phyloP scores from a whole-genome alignment of 768 basidiomycete genomes.

The Serendipita indica region DNA sequence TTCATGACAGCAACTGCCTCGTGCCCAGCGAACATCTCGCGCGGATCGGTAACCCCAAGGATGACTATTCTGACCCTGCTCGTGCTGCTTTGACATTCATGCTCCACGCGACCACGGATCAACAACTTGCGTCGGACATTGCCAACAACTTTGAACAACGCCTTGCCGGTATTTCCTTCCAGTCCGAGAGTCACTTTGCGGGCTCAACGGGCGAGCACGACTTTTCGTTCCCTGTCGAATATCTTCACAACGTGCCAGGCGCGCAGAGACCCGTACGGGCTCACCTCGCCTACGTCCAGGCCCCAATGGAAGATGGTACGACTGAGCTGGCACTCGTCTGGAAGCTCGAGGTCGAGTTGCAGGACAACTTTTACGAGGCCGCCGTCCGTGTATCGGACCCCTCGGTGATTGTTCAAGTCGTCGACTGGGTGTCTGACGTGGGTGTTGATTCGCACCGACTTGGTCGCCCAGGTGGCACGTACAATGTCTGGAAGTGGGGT shows the following conservation, averaged over 20 bases:
- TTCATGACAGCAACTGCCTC: slow-evolving; percentile 14
- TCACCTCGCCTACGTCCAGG: slow-evolving; percentile 64
- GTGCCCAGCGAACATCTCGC: background rate
- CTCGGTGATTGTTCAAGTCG: slow-evolving; percentile 70
- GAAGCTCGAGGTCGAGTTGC: slow-evolving; percentile 89
- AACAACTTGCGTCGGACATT: slow-evolving; percentile 35
- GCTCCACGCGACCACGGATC: slow-evolving; percentile 49
- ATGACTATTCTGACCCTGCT: slow-evolving; percentile 23
- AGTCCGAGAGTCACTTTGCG: slow-evolving; percentile 31
- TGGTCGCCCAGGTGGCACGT: slow-evolving; percentile 28
- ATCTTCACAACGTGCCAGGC: slow-evolving; percentile 53
- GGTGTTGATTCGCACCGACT: slow-evolving; percentile 24
- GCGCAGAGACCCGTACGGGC: slow-evolving; percentile 70
- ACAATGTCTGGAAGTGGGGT: slow-evolving; percentile 69
- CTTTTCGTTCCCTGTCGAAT: slow-evolving; percentile 22
- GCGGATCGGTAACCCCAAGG: background rate
- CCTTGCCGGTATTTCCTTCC: slow-evolving; percentile 34
- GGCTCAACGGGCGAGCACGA: slow-evolving; percentile 28
- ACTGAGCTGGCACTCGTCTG: slow-evolving; percentile 60
- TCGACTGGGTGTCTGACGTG: slow-evolving; percentile 88
- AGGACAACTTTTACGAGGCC: slow-evolving; percentile 93
- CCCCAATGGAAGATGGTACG: slow-evolving; percentile 44
- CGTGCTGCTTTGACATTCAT: slow-evolving; percentile 66
- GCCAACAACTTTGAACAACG: slow-evolving; percentile 35
- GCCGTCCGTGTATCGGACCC: slow-evolving; percentile 61